Base-by-base conservation (phyloP, 805 yeast species). In the Candida sphagnicola region DNA sequence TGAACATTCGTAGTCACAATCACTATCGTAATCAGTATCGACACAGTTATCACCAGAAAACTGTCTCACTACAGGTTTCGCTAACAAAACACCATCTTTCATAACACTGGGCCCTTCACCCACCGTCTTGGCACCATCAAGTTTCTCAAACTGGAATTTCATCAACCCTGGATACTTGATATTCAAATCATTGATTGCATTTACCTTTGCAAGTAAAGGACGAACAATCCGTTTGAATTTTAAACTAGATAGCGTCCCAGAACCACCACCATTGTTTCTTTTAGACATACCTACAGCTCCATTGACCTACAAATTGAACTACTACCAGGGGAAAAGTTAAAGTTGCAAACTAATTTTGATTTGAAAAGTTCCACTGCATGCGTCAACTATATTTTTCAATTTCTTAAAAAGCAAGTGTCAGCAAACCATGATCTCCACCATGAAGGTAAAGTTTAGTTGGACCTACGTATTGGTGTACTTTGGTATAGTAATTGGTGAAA, bases 191-290 rank as follows among this genome's bases (percentile, higher is more conserved):
- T 61, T 59, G 28, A 67, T 53, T 3, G 52, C 43, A 42, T 65
- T 70, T 30, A 65, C 52, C 41, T 63, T 64, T 19, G 69, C 48
- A 4, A 63, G 42, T 14, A 67, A 49, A 16, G 73, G 73, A 12
- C 73, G 54, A 6, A 58, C 53, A 2, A 60, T 44, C 29, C 71
- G 48, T 43, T 61, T 63, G 48, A 65, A 62, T 17, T 35, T 35
- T 2, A 21, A 31, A 21, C 14, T 5, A 8, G 36, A 15, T 18
- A 34, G 18, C 18, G 17, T 8, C 4, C 4, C 24, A 16, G 8
- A 13, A 4, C 8, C 13, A 10, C 15, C 8, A 6, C 18, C 23
- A 8, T 8, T 13, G 13, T 16, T 31, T 5, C 34, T 8, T 10
- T 17, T 31, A n/a, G 34, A 17, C 34, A 31, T 31, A 13, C 6